Evolutionary conservation across 306 rosid species (phyloP).

Genomic region (Mimosa pudica): DNA sequence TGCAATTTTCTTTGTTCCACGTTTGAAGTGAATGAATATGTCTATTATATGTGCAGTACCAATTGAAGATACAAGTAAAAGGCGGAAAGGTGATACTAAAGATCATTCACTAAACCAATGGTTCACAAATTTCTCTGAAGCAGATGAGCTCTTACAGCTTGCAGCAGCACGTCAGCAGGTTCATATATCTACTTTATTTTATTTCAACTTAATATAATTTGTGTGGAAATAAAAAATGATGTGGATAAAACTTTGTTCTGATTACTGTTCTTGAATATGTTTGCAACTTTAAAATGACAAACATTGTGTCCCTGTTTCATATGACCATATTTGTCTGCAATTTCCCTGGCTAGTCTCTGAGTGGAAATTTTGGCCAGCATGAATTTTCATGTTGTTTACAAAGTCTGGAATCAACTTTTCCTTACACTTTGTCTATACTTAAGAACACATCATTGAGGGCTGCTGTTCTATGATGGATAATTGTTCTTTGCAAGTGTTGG

Average conservation of each 20-base stretch:
- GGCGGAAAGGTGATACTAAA: conserved; percentile 73
- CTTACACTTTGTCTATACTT: conserved; percentile 17
- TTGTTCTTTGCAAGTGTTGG: conserved; percentile 18
- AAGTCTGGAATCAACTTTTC: conserved; percentile 3
- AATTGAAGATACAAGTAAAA: conserved; percentile 63
- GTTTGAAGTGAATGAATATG: conserved; percentile 27
- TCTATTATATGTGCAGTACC: conserved; percentile 50
- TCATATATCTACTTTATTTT: conserved; percentile 16
- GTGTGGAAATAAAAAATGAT: conserved; percentile 21
- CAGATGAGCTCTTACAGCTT: conserved; percentile 81
- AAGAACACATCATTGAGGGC: conserved; percentile 14
- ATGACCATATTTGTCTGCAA: conserved; percentile 13
- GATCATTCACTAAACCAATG: conserved; percentile 68
- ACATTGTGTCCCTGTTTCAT: conserved; percentile 12
- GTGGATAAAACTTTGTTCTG: conserved; percentile 19
- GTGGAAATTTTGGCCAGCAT: conserved; percentile 17
- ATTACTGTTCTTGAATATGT: conserved; percentile 20
- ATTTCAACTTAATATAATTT: conserved; percentile 27
- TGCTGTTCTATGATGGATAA: conserved; percentile 16
- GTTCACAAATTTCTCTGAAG: conserved; percentile 80
- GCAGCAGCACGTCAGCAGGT: conserved; percentile 92
- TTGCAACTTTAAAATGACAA: conserved; percentile 29
- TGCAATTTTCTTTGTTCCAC: conserved; percentile 26
- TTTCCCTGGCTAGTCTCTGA: conserved; percentile 10
- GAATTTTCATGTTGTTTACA: conserved; percentile 9